Conservation (phyloP, 108 stramenopile species). For the Cyclotella kingstonii region DNA sequence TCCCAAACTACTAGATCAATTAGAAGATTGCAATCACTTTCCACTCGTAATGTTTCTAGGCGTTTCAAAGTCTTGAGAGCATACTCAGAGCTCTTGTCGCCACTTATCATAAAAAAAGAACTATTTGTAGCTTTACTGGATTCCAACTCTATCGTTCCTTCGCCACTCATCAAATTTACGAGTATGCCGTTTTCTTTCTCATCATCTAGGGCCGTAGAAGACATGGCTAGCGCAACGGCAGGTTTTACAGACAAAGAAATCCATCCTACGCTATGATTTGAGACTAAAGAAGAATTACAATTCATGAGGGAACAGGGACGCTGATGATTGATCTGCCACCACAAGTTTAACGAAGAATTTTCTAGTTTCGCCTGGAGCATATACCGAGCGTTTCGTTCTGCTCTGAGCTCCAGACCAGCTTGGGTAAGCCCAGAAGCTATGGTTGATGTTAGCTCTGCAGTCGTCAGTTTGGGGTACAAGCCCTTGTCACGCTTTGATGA, state of each 20-base stretch:
- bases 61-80: constrained; percentile 10
- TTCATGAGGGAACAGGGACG: constrained; percentile 41
- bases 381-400: constrained; percentile 16
- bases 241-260: constrained; percentile 46
- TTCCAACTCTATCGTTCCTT: constrained; percentile 53
- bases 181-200: constrained; percentile 3
- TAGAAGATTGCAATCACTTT: constrained; percentile 1
- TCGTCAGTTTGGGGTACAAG: constrained; percentile 23
- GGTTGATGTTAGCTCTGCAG: constrained; percentile 22
- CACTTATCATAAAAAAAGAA: constrained; percentile 34
- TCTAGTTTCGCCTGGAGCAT: constrained; percentile 24
- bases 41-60: constrained; percentile 2
- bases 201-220: neutral
- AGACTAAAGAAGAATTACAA: constrained; percentile 18
- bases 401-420: constrained; percentile 8
- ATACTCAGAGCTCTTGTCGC: constrained; percentile 26
- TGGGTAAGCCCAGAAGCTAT: constrained; percentile 16
- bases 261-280: constrained; percentile 52
- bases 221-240: constrained; percentile 33
- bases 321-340: constrained; percentile 35
- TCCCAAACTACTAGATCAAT: constrained; percentile 55
- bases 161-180: constrained; percentile 46
- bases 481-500: constrained; percentile 36
- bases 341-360: constrained; percentile 25
- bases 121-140: constrained; percentile 5